Conservation (phyloP, 768 basidiomycete species). For the Solioccasus polychromus region DNA sequence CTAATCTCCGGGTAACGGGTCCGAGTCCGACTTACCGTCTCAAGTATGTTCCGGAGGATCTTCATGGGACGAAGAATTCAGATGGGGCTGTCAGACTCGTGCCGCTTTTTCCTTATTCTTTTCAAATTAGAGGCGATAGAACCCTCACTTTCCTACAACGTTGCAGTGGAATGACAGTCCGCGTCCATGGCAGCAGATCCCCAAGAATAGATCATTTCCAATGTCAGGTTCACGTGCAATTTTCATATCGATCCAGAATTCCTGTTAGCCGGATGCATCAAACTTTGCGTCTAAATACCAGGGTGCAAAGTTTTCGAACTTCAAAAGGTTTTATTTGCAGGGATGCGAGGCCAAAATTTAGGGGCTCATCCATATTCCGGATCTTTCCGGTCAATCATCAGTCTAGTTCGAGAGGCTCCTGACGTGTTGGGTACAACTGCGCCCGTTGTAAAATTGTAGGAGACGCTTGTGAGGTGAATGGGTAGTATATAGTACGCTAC, state of each 20-base stretch:
- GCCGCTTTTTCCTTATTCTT: not conserved
- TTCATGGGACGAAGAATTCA: not conserved
- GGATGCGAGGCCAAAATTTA: too few species aligned
- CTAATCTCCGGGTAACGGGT: not conserved
- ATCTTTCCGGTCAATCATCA: not conserved
- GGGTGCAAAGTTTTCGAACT: slow-evolving; percentile 1
- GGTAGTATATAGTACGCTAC: too few species aligned
- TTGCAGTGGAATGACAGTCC: slow-evolving; percentile 6
- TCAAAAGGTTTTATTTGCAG: too few species aligned
- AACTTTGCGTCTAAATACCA: not conserved
- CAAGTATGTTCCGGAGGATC: not conserved
- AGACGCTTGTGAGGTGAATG: too few species aligned
- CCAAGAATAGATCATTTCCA: slow-evolving; percentile 20
- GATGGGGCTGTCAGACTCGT: not conserved
- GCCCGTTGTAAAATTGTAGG: not conserved
- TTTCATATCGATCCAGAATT: slow-evolving; percentile 3
- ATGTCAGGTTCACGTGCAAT: slow-evolving; percentile 14
- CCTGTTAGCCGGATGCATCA: slow-evolving; percentile 2
- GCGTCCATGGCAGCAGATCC: slow-evolving; percentile 16
- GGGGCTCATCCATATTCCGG: not conserved
- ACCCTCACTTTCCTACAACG: too few species aligned
- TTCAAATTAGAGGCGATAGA: slow-evolving; percentile 11
- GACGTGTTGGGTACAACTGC: not conserved
- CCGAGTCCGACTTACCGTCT: not conserved
- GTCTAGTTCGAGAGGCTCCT: too few species aligned